Base-by-base conservation (phyloP, 371 early-diverging fungal species). In the Capillidium rhysosporum region DNA sequence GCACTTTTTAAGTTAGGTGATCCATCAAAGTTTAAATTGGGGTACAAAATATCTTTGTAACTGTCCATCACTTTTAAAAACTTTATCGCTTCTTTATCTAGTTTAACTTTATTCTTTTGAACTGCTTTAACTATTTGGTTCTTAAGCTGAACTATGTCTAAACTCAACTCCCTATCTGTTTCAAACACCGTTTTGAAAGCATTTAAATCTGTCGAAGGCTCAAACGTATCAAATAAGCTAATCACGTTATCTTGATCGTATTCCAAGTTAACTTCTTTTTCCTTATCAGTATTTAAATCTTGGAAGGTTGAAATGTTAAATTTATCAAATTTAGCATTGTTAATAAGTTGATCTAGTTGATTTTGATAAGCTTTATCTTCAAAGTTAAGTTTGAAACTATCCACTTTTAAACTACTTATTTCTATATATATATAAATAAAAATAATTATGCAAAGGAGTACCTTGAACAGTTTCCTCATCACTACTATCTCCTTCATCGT, bases 31-130 rank as follows among this genome's bases (percentile, higher is more conserved):
- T 66, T 67, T 34, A 84, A 70, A 52, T 77, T 76, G 31, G 83
- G 69, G 56, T 67, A 88, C 12, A 84, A 64, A 2, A 92, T 61
- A 62, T 94, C 93, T 24, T 66, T 65, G 59, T 91, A 91, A 39
- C 73, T 66, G 51, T 73, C 77, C 48, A 92, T 58, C 54, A 76
- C 68, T 18, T 65, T 64, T 45, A 89, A 75, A 3, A 93, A 58
- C 1, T 67, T 56, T 1, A 58, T 64, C 61, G 84, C 84, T 39
- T 79, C 49, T 14, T 71, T 71, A 0, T 77, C 69, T 21, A 78
- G 71, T 8, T 57, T 18, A 34, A 56, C 54, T 16, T 63, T 53
- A n/a, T n/a, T n/a, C n/a, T n/a, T n/a, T n/a, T n/a, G n/a, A n/a
- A n/a, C n/a, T n/a, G n/a, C n/a, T n/a, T n/a, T n/a, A n/a, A n/a